phyloP scores from a whole-genome alignment of 108 stramenopile genomes.

The Schizochytrium sp. region DNA sequence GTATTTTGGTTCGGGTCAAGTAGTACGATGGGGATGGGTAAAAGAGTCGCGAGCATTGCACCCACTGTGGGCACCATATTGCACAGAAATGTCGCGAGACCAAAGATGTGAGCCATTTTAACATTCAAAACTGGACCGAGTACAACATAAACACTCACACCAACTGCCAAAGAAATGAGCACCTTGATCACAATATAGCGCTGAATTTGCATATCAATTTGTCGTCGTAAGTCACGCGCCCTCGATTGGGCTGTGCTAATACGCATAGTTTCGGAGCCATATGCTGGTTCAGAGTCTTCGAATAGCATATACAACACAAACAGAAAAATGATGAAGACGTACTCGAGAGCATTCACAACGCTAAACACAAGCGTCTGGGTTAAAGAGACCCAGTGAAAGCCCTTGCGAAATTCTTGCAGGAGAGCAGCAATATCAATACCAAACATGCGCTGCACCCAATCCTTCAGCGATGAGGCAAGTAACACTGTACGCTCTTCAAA shows the following conservation, averaged over 20 bases:
- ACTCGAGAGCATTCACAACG: slow-evolving; percentile 49
- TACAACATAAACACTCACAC: slow-evolving; percentile 32
- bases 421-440: slow-evolving; percentile 37
- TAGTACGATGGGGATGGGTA: slow-evolving; percentile 36
- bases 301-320: slow-evolving; percentile 55
- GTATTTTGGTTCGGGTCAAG: slow-evolving; percentile 59
- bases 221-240: slow-evolving; percentile 52
- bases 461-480: slow-evolving; percentile 33
- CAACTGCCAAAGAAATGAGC: slow-evolving; percentile 54
- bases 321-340: slow-evolving; percentile 59
- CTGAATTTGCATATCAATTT: slow-evolving; percentile 56
- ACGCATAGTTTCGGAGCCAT: neutral
- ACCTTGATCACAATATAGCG: slow-evolving; percentile 59
- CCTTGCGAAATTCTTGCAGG: slow-evolving; percentile 42
- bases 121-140: slow-evolving; percentile 49
- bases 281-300: slow-evolving; percentile 18
- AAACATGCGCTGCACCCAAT: slow-evolving; percentile 19
- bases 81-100: slow-evolving; percentile 28
- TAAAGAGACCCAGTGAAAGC: slow-evolving; percentile 56
- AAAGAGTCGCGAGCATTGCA: slow-evolving; percentile 40
- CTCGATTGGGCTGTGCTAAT: slow-evolving; percentile 14
- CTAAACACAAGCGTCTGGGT: slow-evolving; percentile 56
- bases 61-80: slow-evolving; percentile 48
- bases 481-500: slow-evolving; percentile 33
- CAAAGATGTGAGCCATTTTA: slow-evolving; percentile 57